Base-by-base conservation (phyloP, 139 green algal genomes). In the Klebsormidium nitens region DNA sequence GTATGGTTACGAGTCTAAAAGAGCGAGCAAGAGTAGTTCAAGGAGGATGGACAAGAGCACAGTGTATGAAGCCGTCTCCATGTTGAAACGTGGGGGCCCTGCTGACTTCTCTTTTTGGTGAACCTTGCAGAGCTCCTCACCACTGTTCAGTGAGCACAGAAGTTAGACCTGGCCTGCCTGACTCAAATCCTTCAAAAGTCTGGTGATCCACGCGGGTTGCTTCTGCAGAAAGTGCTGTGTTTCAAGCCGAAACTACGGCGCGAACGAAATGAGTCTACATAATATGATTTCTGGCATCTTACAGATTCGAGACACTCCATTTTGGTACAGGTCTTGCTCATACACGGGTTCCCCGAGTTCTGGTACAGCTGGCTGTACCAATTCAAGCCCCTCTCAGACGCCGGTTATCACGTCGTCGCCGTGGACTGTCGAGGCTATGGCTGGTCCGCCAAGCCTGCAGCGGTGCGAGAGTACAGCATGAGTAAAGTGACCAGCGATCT, bases 281-380 rank as follows among this genome's bases (percentile, higher is more conserved):
- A 39, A 64, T 29, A 67, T 67, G 39, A 59, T 28, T 11, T 35
- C 17, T 5, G 29, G 6, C 42, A 40, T 61, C 17, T n/a, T n/a
- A n/a, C n/a, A n/a, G n/a, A n/a, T n/a, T n/a, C n/a, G n/a, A n/a
- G n/a, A n/a, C n/a, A n/a, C n/a, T n/a, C n/a, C n/a, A n/a, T n/a
- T 72, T 37, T 69, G 11, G 14, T 28, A 31, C 50, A 74, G 66
- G 26, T 78, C 28, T 1, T 78, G 28, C 39, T 75, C 6, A 42
- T 78, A 26, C 71, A 78, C 32, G 71, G 71, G 11, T 78, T 78
- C 48, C 71, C 71, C 6, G 50, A 46, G 5, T 75, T 78, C 62
- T 78, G 71, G 71, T 74, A 75, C 57, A 78, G 55, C 42, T 78
- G 71, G 71, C 74, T 64, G 64, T 36, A 66, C 56, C 71, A 78